phyloP scores from a whole-genome alignment of 2,329 filamentous ascomycete genomes.

The Ramularia endophylla region DNA sequence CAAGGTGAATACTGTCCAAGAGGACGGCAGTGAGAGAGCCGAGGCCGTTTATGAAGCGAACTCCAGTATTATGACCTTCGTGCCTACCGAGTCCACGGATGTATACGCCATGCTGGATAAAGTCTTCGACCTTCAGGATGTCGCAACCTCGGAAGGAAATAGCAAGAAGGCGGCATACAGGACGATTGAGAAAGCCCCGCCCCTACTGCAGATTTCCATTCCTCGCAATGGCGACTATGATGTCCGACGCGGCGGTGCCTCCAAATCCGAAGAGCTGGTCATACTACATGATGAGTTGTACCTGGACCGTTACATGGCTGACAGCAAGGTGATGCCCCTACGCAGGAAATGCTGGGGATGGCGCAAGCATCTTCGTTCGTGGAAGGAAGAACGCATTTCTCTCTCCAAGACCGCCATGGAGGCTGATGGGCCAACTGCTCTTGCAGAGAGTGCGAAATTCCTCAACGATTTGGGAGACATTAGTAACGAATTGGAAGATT shows the following conservation, averaged over 20 bases:
- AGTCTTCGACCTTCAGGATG: conserved; percentile 73
- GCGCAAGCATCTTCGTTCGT: conserved; percentile 52
- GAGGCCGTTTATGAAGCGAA: conserved; percentile 24
- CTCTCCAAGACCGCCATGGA: conserved; percentile 16
- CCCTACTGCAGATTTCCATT: conserved; percentile 82
- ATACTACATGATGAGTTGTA: conserved; percentile 75
- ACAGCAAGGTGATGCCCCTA: conserved; percentile 49
- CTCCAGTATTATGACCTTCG: conserved; percentile 61
- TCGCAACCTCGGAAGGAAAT: conserved; percentile 55
- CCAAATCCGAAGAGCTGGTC: conserved; percentile 73
- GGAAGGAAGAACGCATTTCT: conserved; percentile 27
- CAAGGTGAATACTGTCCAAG: conserved; percentile 16
- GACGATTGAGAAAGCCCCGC: conserved; percentile 60
- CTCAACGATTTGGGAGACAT: conserved; percentile 38
- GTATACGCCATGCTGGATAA: conserved; percentile 82
- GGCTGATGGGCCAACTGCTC: conserved; percentile 23
- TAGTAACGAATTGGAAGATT: conserved; percentile 32
- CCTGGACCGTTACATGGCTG: conserved; percentile 73
- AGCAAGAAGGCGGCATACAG: conserved; percentile 54
- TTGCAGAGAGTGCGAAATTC: conserved; percentile 34
- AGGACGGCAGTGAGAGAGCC: conserved; percentile 14
- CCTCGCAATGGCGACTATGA: conserved; percentile 72
- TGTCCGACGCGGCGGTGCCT: conserved; percentile 46
- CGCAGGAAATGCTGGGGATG: conserved; percentile 70
- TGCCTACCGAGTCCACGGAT: conserved; percentile 53